Evolutionary conservation across 2,329 filamentous ascomycete genomes (phyloP), one percentile per base, ranked within the genome.

Genomic region (Aspergillus candidus): DNA sequence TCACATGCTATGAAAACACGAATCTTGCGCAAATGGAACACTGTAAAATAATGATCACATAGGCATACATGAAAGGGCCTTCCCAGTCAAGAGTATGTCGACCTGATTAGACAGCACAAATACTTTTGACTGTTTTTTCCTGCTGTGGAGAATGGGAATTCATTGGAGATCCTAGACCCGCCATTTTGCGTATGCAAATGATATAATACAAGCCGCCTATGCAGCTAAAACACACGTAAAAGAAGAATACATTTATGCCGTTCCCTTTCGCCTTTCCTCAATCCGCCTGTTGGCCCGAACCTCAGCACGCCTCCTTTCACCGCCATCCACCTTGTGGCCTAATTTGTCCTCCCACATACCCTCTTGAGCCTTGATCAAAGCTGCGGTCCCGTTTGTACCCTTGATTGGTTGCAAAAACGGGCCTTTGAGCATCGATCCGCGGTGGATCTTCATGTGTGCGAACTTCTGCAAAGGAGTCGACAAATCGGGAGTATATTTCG

Each of bases 321-420:
- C 93, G 61, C 93, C 93, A 69, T 97, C 90, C 54, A 98, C 83
- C 82, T 97, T 97, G 60, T 82, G 81, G 22, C 93, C 91, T 58
- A 83, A 78, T 63, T 78, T 83, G 59, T 89, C 76, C 73, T 97
- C 91, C 93, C 91, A 97, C 74, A 97, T 84, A 8, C 91, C 89
- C 66, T 96, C 90, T 44, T 83, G 80, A 15, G 87, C 77, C 51
- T 76, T 74, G 54, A 97, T 75, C 40, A 76, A 73, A 10, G 83
- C 86, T 7, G 80, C 82, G 33, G 72, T 70, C 1, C 79, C 77
- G 46, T 71, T 66, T 30, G 71, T 70, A 1, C 78, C 79, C 66
- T 85, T 83, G 22, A 90, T 62, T 4, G 82, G 80, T 61, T 83
- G 73, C 5, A 89, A 78, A 57, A 82, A 85, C 2, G 86, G 86